Base-by-base conservation (phyloP, 441 rosid genomes). In the Isatis lusitanica region DNA sequence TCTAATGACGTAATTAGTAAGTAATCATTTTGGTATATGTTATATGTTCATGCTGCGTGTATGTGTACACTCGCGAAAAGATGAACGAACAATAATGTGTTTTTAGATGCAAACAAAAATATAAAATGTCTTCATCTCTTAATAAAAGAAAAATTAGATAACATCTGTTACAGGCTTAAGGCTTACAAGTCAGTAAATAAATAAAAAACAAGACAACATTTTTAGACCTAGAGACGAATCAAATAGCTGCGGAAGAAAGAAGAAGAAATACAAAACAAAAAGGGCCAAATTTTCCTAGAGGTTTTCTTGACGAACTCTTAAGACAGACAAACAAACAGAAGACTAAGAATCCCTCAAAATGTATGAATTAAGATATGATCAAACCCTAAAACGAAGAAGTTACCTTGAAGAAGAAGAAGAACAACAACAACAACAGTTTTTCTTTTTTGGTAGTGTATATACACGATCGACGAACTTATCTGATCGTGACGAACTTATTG, bases 401-500 rank as follows among this genome's bases (percentile, higher is more conserved):
- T 53, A 51, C 13, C 39, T 52, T 68, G 63, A 28, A 42, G 52
- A 68, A 15, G 16, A 40, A 12, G 15, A 40, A 42, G 52, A 68
- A 15, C 12, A 40, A 12, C 6, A 40, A 40, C 0, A 13, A 42
- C 16, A 42, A 26, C 3, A 3, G 28, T 26, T 26, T 26, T 26
- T 26, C 4, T 26, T 2, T 26, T 26, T 26, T 26, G 28, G 24
- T 21, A 2, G 4, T 26, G 4, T 68, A 40, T 53, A 40, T 42
- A 55, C 72, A 52, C 63, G 63, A 55, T 67, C 30, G 24, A 39
- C 13, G 35, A 68, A 5, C 44, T 38, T 92, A 92, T 81, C 95
- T 92, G 86, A 92, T 92, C 10, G 94, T 92, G 76, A 92, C 96
- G 60, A 92, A 90, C 90, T 92, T 92, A 82, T 90, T 24, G 11